Percentiles rank a stretch among this genome's conserved stretches.
Evolutionary conservation across 129 eudicot genomes (phyloP).

Genomic region (Ambrosia artemisiifolia): DNA sequence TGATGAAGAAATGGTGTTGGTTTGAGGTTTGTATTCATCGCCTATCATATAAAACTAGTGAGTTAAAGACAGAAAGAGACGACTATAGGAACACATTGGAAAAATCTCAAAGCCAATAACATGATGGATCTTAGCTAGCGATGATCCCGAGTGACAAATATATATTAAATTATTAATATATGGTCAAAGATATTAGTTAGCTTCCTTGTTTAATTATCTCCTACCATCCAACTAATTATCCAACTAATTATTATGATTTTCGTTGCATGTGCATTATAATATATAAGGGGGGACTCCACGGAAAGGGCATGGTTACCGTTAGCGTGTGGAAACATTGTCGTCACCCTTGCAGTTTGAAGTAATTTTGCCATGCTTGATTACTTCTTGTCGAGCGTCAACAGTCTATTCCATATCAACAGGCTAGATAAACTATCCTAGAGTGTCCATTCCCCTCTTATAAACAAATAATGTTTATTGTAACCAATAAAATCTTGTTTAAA

Average conservation of each 20-base stretch:
- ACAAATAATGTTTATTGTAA: too few species aligned
- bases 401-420: too few species aligned
- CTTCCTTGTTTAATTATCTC: neutral
- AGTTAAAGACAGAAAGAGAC: constrained; percentile 21
- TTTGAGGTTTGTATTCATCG: constrained; percentile 39
- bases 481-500: too few species aligned
- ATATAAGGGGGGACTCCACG: too few species aligned
- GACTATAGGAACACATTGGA: constrained; percentile 33
- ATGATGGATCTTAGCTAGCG: constrained; percentile 25
- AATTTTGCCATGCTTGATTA: too few species aligned
- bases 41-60: constrained; percentile 6
- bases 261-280: neutral
- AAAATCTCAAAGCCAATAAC: constrained; percentile 17
- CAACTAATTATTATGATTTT: neutral
- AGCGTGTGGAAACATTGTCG: too few species aligned
- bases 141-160: constrained; percentile 32
- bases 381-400: too few species aligned
- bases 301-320: too few species aligned
- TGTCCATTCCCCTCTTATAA: too few species aligned
- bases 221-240: constrained; percentile 1
- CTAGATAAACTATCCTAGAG: too few species aligned
- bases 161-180: neutral
- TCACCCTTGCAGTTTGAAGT: too few species aligned
- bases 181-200: constrained; percentile 35
- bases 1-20: constrained; percentile 16